Evolutionary conservation across 2,329 filamentous ascomycete species (phyloP).

Genomic region (Fonsecaea pedrosoi): DNA sequence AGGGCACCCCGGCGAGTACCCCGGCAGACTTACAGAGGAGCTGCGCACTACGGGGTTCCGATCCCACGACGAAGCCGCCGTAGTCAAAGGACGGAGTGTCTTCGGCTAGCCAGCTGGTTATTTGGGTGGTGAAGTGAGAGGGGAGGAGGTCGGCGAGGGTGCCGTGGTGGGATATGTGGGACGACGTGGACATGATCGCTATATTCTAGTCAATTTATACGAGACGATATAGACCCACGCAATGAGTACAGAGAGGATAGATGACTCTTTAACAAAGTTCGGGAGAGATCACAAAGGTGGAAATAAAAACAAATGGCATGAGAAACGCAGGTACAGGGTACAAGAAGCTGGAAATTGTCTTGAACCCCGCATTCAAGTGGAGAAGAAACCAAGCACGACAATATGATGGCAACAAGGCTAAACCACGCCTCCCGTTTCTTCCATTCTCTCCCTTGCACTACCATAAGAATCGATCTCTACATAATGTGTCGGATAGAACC

Average conservation of each 20-base stretch:
- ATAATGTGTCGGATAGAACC: neutral
- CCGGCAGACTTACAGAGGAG: conserved; percentile 75
- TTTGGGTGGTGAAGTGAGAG: conserved; percentile 40
- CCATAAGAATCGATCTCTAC: neutral
- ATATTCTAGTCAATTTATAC: neutral
- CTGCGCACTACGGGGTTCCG: conserved; percentile 66
- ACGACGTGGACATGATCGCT: neutral
- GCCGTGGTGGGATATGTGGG: conserved; percentile 26
- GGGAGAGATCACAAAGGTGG: neutral
- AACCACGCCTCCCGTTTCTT: neutral
- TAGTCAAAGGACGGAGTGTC: conserved; percentile 98
- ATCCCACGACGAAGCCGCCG: conserved; percentile 93
- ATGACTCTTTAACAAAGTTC: neutral
- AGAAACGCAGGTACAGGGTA: neutral
- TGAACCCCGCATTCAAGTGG: neutral
- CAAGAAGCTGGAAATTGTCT: neutral
- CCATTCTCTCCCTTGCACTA: neutral
- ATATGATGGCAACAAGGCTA: neutral
- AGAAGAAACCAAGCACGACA: neutral
- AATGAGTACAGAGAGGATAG: neutral
- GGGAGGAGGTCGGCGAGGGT: conserved; percentile 39
- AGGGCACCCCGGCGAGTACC: conserved; percentile 87
- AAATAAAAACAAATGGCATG: neutral
- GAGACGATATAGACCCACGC: neutral
- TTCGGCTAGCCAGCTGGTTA: conserved; percentile 80